phyloP scores from a whole-genome alignment of 2,329 filamentous ascomycete genomes.

The Tolypocladium sp. region DNA sequence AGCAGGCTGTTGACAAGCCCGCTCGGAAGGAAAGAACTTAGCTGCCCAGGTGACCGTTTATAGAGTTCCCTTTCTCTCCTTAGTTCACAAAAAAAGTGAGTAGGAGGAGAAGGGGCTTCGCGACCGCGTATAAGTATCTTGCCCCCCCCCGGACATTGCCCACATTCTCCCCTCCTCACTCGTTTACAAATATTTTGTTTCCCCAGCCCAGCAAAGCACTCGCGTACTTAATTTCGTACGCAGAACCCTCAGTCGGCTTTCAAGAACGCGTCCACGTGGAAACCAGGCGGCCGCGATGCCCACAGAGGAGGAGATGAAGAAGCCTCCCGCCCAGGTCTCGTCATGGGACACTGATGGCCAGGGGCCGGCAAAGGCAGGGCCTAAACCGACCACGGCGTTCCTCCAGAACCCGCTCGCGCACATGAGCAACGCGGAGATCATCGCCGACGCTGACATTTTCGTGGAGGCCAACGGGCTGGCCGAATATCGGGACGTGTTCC shows the following conservation, averaged over 20 bases:
- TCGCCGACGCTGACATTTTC: slow-evolving; percentile 26
- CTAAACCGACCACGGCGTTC: neutral
- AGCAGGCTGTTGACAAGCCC: neutral
- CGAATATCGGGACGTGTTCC: slow-evolving; percentile 33
- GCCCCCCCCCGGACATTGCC: neutral
- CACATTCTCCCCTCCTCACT: neutral
- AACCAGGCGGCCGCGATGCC: neutral
- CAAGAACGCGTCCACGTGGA: no score
- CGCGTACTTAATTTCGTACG: no score
- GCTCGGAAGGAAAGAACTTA: neutral
- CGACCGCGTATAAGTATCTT: neutral
- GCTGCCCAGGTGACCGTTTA: neutral
- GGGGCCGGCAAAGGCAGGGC: neutral
- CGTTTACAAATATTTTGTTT: neutral
- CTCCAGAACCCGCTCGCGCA: slow-evolving; percentile 18
- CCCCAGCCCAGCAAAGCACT: neutral
- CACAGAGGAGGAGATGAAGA: neutral
- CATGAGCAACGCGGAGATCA: slow-evolving; percentile 16
- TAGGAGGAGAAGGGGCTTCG: neutral
- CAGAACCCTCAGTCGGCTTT: no score
- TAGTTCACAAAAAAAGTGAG: neutral
- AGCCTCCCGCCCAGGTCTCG: neutral
- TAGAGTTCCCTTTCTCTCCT: neutral
- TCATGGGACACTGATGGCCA: neutral
- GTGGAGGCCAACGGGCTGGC: slow-evolving; percentile 21